Evolutionary conservation across 202 grass and related monocot species (phyloP).

Genomic region (Bolboschoenoplectus hybrid): DNA sequence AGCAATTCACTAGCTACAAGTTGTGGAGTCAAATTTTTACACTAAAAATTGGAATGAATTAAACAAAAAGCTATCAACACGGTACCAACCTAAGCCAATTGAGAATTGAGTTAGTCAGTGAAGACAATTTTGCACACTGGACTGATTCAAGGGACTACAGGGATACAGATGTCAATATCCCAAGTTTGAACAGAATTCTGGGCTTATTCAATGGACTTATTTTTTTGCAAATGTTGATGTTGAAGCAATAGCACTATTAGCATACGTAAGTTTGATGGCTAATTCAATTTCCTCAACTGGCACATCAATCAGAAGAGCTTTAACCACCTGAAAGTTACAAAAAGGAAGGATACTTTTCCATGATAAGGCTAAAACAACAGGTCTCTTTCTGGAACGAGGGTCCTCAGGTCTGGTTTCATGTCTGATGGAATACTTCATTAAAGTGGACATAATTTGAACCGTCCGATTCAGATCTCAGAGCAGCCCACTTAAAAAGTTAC

Average conservation of each 20-base stretch:
- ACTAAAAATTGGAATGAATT: not conserved
- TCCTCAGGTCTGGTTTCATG: not conserved
- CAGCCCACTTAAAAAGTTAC: too few relatives aligned
- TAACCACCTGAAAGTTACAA: not conserved
- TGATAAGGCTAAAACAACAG: not conserved
- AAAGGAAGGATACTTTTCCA: not conserved
- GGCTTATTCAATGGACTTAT: too few relatives aligned
- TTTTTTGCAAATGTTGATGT: not conserved
- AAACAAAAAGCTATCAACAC: not conserved
- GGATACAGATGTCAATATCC: not conserved
- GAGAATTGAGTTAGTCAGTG: not conserved
- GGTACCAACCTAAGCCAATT: not conserved
- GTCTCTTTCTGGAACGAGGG: not conserved
- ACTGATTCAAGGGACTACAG: not conserved
- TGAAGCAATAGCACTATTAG: not conserved
- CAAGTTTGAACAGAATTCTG: too few relatives aligned
- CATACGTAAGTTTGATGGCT: not conserved
- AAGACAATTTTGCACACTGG: not conserved
- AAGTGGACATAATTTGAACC: too few relatives aligned
- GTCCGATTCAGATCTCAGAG: too few relatives aligned
- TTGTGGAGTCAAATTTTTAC: not conserved
- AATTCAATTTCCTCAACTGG: not conserved
- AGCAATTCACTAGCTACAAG: not conserved
- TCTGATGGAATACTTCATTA: not conserved
- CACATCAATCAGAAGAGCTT: not conserved